Conservation (phyloP, 371 early-diverging fungal genomes). For the Syncephalastrum sp. region DNA sequence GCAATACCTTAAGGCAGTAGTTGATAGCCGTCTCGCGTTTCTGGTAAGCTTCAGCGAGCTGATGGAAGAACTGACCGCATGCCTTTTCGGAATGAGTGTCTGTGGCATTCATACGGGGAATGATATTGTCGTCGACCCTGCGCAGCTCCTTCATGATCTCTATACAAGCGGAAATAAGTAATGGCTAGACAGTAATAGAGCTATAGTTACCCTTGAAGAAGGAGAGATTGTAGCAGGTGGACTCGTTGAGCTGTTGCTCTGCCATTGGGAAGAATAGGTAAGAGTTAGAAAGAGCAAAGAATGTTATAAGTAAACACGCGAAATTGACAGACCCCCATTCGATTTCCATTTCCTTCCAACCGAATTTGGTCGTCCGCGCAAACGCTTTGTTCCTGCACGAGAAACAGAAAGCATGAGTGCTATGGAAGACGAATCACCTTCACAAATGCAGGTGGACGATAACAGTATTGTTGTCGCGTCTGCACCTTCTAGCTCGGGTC, state of each 20-base stretch:
- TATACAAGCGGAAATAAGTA: constrained; percentile 13
- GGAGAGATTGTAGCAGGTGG: constrained; percentile 64
- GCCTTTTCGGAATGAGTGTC: constrained; percentile 65
- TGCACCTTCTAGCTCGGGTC: too few relatives aligned
- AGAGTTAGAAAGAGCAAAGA: too few relatives aligned
- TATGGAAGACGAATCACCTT: too few relatives aligned
- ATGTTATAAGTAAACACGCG: too few relatives aligned
- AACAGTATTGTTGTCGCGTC: too few relatives aligned
- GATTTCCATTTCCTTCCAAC: too few relatives aligned
- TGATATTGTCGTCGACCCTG: constrained; percentile 80
- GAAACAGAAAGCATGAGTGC: too few relatives aligned
- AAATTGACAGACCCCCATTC: too few relatives aligned
- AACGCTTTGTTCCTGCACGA: too few relatives aligned
- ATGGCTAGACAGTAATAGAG: not conserved
- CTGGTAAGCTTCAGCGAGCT: constrained; percentile 64
- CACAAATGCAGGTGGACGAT: too few relatives aligned
- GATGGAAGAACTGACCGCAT: constrained; percentile 67
- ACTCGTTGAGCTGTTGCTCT: constrained; percentile 31
- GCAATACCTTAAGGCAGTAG: constrained; percentile 64
- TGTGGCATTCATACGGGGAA: constrained; percentile 72
- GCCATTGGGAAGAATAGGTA: constrained; percentile 15
- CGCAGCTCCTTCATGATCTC: constrained; percentile 72
- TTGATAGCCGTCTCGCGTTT: constrained; percentile 69
- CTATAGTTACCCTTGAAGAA: constrained; percentile 63
- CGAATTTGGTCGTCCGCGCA: too few relatives aligned